phyloP scores from a whole-genome alignment of 2,329 filamentous ascomycete species.

The Aspergillus sclerotialis region DNA sequence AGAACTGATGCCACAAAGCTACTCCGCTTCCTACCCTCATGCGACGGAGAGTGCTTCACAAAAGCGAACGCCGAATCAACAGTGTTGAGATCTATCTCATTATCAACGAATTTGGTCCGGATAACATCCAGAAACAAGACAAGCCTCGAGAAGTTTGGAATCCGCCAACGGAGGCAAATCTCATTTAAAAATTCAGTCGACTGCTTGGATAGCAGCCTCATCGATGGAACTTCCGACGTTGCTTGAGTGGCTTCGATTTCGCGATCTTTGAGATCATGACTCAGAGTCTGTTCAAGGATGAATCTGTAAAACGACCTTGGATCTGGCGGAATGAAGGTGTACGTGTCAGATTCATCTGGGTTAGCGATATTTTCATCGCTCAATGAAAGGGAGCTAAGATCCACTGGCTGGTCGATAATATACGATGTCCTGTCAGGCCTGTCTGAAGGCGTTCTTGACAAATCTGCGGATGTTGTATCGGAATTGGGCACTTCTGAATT shows the following conservation, averaged over 20 bases:
- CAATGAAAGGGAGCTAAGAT: slow-evolving; percentile 54
- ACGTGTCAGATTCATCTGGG: slow-evolving; percentile 50
- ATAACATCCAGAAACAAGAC: slow-evolving; percentile 80
- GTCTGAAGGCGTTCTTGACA: slow-evolving; percentile 41
- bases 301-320: slow-evolving; percentile 76
- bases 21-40: slow-evolving; percentile 55
- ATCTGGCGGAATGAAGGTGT: slow-evolving; percentile 84
- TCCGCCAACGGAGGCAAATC: slow-evolving; percentile 78
- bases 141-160: slow-evolving; percentile 73
- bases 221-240: slow-evolving; percentile 41
- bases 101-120: slow-evolving; percentile 75
- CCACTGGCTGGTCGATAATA: slow-evolving; percentile 60
- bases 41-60: slow-evolving; percentile 63
- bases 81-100: slow-evolving; percentile 72
- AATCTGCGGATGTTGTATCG: slow-evolving; percentile 39
- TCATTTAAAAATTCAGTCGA: slow-evolving; percentile 80
- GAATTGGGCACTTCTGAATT: slow-evolving; percentile 35
- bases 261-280: slow-evolving; percentile 51
- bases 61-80: slow-evolving; percentile 77
- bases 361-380: slow-evolving; percentile 38
- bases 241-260: slow-evolving; percentile 45
- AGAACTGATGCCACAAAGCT: slow-evolving; percentile 43
- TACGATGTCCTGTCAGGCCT: slow-evolving; percentile 41
- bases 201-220: slow-evolving; percentile 61
- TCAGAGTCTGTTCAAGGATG: slow-evolving; percentile 69